phyloP scores from a whole-genome alignment of 345 rosid genomes.

The Leavenworthia alabamica region DNA sequence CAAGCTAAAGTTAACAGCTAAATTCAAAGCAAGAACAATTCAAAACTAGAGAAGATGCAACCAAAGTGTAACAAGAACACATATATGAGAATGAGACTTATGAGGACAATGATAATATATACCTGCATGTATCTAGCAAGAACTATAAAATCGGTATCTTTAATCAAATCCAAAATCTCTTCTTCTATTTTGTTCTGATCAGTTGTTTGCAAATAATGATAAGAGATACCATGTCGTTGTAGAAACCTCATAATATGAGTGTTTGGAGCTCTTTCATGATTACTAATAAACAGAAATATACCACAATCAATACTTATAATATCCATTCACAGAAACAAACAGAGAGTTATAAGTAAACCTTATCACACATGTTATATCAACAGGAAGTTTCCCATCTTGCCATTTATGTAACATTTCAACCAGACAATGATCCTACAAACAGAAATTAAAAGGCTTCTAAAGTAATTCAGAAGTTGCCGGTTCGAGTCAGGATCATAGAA shows the following conservation, averaged over 20 bases:
- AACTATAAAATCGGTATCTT: conserved; percentile 78
- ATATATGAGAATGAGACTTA: background rate
- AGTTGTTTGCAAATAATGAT: conserved; percentile 55
- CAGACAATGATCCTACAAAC: conserved; percentile 78
- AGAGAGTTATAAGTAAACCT: conserved; percentile 41
- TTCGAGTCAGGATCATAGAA: too few relatives aligned
- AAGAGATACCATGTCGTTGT: conserved; percentile 82
- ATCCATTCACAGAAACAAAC: background rate
- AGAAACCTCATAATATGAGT: conserved; percentile 81
- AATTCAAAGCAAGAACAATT: conserved; percentile 1
- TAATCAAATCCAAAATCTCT: conserved; percentile 73
- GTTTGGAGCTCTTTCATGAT: conserved; percentile 79
- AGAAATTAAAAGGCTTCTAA: too few relatives aligned
- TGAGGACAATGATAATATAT: conserved; percentile 17
- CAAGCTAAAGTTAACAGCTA: background rate
- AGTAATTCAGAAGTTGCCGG: too few relatives aligned
- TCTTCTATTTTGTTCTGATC: conserved; percentile 58
- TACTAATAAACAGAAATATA: conserved; percentile 38
- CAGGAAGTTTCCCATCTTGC: conserved; percentile 90
- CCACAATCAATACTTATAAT: background rate
- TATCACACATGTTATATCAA: conserved; percentile 80
- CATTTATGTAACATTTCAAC: conserved; percentile 76
- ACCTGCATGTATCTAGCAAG: conserved; percentile 99
- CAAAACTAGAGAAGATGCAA: background rate
- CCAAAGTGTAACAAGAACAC: background rate